Base-by-base conservation (phyloP, 352 stramenopile species). In the Phytophthora cajani region DNA sequence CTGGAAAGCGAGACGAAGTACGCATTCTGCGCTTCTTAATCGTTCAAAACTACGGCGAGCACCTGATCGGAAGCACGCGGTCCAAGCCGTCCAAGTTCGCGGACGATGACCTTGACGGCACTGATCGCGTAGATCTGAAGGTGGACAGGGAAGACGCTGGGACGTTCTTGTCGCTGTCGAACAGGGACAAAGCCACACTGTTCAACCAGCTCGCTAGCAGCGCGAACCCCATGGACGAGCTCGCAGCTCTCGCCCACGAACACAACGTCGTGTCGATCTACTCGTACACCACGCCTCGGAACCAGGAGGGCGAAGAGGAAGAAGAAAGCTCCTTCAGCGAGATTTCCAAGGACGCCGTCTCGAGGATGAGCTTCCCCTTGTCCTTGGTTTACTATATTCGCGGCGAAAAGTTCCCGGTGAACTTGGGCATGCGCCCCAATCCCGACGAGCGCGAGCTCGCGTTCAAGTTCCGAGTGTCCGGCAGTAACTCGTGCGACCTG, bases 381-480 rank as follows among this genome's bases (percentile, higher is more conserved):
- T 92, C 87, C 27, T 55, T 96, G 27, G 62, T 91, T 32, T 90
- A 93, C 56, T 96, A 94, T 64, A 83, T 96, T 64, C 80, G 78
- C 21, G 88, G 91, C 12, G 74, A 86, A 23, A 80, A 80, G 16
- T 96, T 93, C 62, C 87, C 87, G n/a, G 77, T 94, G 8, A 79
- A 89, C n/a, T 69, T 96, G 61, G 81, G 82, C 17, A 71, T 81
- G 46, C 68, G 62, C 16, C 60, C 59, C n/a, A 57, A 67, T 25
- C 12, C 27, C 8, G 56, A 87, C 2, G 67, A 79, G 10, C 50
- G 67, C 8, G 69, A 91, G 46, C 69, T 74, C 30, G 63, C 67
- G 19, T 75, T 79, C 30, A 87, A 81, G 55, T 90, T 91, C 46
- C 80, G 74, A 33, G 71, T 92, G 10, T 65, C 69, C 38, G 71